Evolutionary conservation across 2,329 filamentous ascomycete genomes (phyloP).

Genomic region (Fusarium sp.): DNA sequence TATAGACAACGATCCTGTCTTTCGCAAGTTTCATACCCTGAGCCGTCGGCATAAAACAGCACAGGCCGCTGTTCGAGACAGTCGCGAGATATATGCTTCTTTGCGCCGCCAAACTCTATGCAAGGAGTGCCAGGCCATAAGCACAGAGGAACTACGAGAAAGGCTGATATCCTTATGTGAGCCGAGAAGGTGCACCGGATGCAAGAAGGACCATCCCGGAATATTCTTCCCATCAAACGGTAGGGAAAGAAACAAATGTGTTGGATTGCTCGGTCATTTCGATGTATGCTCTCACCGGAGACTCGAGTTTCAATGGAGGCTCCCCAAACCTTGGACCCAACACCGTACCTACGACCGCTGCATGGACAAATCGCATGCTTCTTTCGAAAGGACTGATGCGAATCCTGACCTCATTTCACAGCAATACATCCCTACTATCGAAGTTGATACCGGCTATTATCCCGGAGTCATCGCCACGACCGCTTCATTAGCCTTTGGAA

Average conservation of each 20-base stretch:
- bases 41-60: neutral
- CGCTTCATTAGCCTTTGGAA: neutral
- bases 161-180: neutral
- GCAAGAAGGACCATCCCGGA: neutral
- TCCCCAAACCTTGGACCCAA: neutral
- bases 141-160: neutral
- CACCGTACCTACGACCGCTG: neutral
- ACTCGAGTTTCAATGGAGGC: neutral
- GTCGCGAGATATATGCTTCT: neutral
- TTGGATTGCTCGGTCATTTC: neutral
- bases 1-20: neutral
- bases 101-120: neutral
- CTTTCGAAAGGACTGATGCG: neutral
- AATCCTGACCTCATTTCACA: neutral
- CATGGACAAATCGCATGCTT: neutral
- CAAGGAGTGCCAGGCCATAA: neutral
- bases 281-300: neutral
- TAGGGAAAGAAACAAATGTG: neutral
- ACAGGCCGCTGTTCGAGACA: no score
- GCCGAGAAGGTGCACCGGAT: neutral
- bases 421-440: neutral
- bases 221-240: neutral
- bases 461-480: neutral
- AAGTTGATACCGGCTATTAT: accelerated
- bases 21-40: neutral